These are phyloP conservation scores for Mycena olivaceomarginata DNA, from an alignment of 768 basidiomycete genomes.

Conservation along the genomic window DNA sequence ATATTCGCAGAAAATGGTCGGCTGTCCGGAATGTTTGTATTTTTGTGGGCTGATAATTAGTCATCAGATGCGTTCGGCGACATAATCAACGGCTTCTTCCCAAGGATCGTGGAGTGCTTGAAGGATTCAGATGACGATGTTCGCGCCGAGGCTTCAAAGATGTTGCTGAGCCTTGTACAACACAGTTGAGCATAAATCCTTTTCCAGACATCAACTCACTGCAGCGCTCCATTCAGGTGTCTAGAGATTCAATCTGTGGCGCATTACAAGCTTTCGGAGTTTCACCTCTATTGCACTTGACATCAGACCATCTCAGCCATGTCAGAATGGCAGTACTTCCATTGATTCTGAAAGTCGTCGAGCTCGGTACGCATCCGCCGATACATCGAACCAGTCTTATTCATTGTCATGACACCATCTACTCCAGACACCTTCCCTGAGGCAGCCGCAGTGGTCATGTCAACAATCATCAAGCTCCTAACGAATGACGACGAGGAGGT, in stretches of 20 bases:
- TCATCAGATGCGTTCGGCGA: slow-evolving; percentile 18
- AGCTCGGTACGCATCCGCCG: neutral
- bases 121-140: slow-evolving; percentile 11
- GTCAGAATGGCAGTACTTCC: slow-evolving; percentile 9
- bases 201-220: neutral
- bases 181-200: neutral
- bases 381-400: neutral
- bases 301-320: neutral
- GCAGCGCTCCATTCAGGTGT: neutral
- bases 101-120: slow-evolving; percentile 5
- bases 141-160: neutral
- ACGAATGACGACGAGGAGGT: neutral
- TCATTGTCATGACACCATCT: neutral
- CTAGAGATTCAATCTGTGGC: neutral
- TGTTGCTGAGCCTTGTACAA: neutral
- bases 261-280: neutral
- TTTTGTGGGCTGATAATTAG: neutral
- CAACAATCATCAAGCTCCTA: neutral
- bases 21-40: neutral
- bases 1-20: slow-evolving; percentile 23
- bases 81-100: slow-evolving; percentile 15
- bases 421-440: neutral
- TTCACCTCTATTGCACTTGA: neutral
- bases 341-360: slow-evolving; percentile 12
- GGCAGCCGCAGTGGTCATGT: neutral